Evolutionary conservation across 2,329 filamentous ascomycete genomes (phyloP), one percentile per base, ranked within the genome.

Genomic region (Neopestalotiopsis clavispora): DNA sequence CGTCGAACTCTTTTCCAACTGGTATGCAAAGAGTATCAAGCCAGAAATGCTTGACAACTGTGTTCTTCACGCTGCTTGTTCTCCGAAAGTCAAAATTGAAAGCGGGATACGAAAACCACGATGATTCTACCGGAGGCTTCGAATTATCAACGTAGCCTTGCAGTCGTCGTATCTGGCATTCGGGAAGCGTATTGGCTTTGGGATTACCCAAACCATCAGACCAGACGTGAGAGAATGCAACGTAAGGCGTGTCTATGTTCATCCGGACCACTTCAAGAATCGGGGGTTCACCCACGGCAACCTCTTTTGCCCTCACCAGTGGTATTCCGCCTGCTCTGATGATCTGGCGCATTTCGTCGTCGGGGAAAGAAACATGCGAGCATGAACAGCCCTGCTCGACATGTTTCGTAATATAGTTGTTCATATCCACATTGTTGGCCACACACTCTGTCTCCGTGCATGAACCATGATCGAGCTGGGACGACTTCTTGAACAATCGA

Each of bases 21-120:
- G 60, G 60, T 2, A 63, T 63, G 38, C 60, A 63, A 4, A 63
- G 60, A n/a, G 60, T 63, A 1, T 63, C 60, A 20, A 63, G 17
- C 60, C 60, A 63, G 60, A 63, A 63, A 13, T 14, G n/a, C 13
- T 40, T 20, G 30, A 12, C 60, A 42, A 14, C 20, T 30, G 9
- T 12, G 6, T 30, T 32, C 1, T 30, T 32, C 6, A 59, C 13
- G 57, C 23, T 28, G 57, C 45, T 20, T 9, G 45, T 52, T 52
- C 45, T 6, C 4, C 45, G 45, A 52, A 52, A 52, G 9, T 52
- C 45, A 52, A 52, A 52, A n/a, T 52, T 52, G 17, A 52, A 52
- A 20, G 17, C 17, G n/a, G 45, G 45, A 52, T 20, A 20, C 9
- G 45, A 52, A 3, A n/a, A 6, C 45, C 45, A 52, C 1, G 45